A percentile compares a stretch with the other conserved stretches of the same genome.
These are phyloP conservation scores for Craspedostauros australis DNA, from an alignment of 108 stramenopile species.

Conservation along the genomic window DNA sequence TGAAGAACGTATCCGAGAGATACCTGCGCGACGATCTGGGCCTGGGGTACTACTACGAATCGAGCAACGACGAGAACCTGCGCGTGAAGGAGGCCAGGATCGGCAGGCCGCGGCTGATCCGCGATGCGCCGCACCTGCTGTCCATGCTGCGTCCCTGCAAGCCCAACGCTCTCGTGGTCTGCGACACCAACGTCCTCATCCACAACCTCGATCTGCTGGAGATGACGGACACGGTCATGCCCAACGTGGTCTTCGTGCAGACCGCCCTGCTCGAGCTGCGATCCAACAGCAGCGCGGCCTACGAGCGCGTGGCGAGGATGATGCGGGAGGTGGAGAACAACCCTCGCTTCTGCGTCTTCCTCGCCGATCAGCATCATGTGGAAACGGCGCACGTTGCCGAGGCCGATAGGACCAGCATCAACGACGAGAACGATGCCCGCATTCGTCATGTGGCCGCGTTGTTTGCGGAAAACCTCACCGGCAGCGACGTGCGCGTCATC, in stretches of 20 bases:
- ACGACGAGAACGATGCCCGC: conserved; percentile 78
- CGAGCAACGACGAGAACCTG: conserved; percentile 14
- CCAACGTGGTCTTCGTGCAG: conserved; percentile 80
- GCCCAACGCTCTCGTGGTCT: conserved; percentile 44
- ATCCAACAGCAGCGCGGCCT: conserved; percentile 57
- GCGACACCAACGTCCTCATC: conserved; percentile 79
- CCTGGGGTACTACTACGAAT: conserved; percentile 44
- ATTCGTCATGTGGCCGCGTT: conserved; percentile 64
- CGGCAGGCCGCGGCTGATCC: conserved; percentile 55
- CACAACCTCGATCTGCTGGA: conserved; percentile 85
- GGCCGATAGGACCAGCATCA: conserved; percentile 21
- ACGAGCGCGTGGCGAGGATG: conserved; percentile 68
- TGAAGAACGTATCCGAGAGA: conserved; percentile 65
- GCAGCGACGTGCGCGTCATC: conserved; percentile 46
- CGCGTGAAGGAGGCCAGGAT: conserved; percentile 50
- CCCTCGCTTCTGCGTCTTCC: conserved; percentile 53
- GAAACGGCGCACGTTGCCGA: conserved; percentile 41
- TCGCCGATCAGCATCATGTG: conserved; percentile 76
- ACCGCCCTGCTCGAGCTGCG: conserved; percentile 75
- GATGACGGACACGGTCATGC: conserved; percentile 42
- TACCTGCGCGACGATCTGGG: conserved; percentile 85
- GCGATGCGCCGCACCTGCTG: conserved; percentile 27
- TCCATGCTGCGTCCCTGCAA: conserved; percentile 12
- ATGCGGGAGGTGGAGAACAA: conserved; percentile 32
- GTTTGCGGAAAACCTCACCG: conserved; percentile 43